Evolutionary conservation across 805 yeast species (phyloP), one percentile per base, ranked within the genome.

Genomic region (Phaffomyces opuntiae): DNA sequence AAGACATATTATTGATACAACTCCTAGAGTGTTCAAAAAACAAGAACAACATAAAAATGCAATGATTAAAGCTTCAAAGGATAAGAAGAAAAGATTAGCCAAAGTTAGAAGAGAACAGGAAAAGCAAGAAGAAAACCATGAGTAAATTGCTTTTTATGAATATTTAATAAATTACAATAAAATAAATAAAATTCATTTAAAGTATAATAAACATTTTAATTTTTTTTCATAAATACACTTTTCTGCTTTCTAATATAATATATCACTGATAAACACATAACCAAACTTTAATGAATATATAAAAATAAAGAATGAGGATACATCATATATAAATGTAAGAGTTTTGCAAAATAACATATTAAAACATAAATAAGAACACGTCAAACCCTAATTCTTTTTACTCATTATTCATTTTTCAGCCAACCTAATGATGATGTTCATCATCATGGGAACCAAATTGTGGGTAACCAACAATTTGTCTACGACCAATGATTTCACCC

Each of bases 401-500:
- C 13, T 9, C 31, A 29, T 29, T 13, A 29, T 29, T 29, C 14
- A 29, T 29, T 29, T 21, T 29, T 11, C 31, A 29, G 11, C 13
- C 7, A 12, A 11, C 13, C 31, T 29, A 29, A 29, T 29, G 31
- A 46, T 55, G 57, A 42, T 41, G 43, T 42, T 40, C 39, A 42
- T 53, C 53, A 46, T 61, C 66, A 53, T 67, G 66, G 58, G 68
- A 50, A 51, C 79, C 81, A 56, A 68, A 74, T 16, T 74, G 61
- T 62, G 87, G 86, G 76, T 93, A 91, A 56, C 97, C 96, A 62
- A 89, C 86, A 50, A 93, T 59, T 61, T 86, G 80, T 75, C 98
- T 85, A 77, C 98, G 88, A 63, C 99, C 99, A 62, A 93, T 76
- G 57, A 90, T 80, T 77, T 93, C 99, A 65, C 99, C 99, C 40